Percentiles rank a stretch among this genome's conserved stretches.
Conservation (phyloP, 2,329 filamentous ascomycete genomes). For the Penicillium sp. region DNA sequence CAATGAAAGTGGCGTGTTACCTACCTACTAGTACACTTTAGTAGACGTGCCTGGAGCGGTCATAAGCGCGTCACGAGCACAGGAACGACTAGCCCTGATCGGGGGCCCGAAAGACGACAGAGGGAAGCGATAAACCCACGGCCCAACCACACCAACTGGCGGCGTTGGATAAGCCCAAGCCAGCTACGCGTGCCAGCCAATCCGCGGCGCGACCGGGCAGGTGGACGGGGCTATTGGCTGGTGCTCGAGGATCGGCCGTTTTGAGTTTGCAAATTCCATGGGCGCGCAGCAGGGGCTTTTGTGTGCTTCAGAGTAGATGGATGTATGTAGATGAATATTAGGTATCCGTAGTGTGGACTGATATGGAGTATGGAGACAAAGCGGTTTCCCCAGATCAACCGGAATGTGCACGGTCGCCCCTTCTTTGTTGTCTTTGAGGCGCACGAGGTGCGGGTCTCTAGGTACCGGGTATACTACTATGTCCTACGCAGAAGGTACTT, state of each 20-base stretch:
- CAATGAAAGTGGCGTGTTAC: too few relatives aligned
- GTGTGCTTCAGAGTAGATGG: too few relatives aligned
- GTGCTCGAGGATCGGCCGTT: slow-evolving; percentile 26
- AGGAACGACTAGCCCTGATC: slow-evolving; percentile 17
- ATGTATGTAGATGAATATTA: too few relatives aligned
- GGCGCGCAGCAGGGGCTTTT: slow-evolving; percentile 6
- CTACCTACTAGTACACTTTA: too few relatives aligned
- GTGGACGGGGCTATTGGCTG: slow-evolving; percentile 24
- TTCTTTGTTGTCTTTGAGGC: slow-evolving; percentile 2
- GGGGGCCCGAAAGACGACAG: too few relatives aligned
- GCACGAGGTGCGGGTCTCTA: neutral
- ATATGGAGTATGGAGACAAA: neutral
- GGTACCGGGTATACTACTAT: neutral
- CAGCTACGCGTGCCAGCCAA: slow-evolving; percentile 23
- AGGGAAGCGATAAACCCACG: slow-evolving; percentile 12
- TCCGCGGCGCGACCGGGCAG: slow-evolving; percentile 14
- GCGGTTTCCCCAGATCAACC: slow-evolving; percentile 6
- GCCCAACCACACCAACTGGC: slow-evolving; percentile 27
- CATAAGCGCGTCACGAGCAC: neutral
- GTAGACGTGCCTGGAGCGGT: neutral
- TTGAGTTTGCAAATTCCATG: slow-evolving; percentile 27
- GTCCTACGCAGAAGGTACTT: neutral
- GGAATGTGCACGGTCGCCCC: slow-evolving; percentile 2
- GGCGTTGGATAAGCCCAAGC: slow-evolving; percentile 28
- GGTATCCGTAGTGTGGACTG: neutral